Evolutionary conservation across 495 filamentous ascomycete genomes (phyloP).

Genomic region (Lasiosphaeris hirsuta): DNA sequence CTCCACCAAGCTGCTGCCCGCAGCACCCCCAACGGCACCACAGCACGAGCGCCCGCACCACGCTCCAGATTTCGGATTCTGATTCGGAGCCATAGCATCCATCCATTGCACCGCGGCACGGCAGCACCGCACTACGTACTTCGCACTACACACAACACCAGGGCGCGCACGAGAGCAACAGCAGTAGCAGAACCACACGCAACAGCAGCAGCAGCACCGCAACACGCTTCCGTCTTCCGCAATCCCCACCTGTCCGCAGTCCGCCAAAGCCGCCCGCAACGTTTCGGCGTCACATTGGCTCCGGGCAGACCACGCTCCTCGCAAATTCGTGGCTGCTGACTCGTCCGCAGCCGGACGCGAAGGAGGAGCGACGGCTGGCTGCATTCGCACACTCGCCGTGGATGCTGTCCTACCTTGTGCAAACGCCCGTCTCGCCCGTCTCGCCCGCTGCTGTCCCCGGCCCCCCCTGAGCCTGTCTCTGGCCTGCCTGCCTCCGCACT

Average conservation of each 20-base stretch:
- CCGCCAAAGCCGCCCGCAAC: conserved; percentile 14
- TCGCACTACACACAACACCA: neutral
- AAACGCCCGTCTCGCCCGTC: conserved; percentile 19
- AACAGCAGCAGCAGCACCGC: conserved; percentile 5
- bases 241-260: conserved; percentile 3
- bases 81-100: no score
- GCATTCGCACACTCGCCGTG: conserved; percentile 18
- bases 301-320: conserved; percentile 13
- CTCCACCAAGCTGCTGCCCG: no score
- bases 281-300: conserved; percentile 25
- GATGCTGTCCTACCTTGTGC: conserved; percentile 30
- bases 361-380: conserved; percentile 25
- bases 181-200: neutral
- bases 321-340: conserved; percentile 12
- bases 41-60: no score
- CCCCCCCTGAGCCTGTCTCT: conserved; percentile 5
- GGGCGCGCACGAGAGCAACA: neutral
- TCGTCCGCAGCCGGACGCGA: conserved; percentile 11
- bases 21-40: no score
- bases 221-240: conserved; percentile 2
- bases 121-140: no score
- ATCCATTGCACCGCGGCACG: no score
- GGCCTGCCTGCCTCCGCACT: conserved; percentile 1
- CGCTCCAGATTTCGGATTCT: no score
- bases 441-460: conserved; percentile 5